Evolutionary conservation across 192 early-diverging fungal species (phyloP), one percentile per base, ranked within the genome.

Genomic region (Entophlyctis luteolus): DNA sequence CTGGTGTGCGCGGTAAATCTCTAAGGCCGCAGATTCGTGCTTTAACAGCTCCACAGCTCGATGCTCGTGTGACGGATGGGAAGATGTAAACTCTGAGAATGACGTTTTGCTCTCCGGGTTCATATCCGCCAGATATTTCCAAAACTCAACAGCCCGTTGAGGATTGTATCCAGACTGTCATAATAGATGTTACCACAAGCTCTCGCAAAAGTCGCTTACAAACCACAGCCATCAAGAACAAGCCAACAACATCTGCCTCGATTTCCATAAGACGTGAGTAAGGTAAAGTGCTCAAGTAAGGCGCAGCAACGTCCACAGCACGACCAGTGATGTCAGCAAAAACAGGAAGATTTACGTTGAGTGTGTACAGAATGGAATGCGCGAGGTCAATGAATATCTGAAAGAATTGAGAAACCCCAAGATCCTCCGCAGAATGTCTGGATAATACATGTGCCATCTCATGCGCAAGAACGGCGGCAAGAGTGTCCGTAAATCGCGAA

Each of bases 201-300:
- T 3, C 12, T 20, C 16, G 52, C 16, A 2, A 53, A 53, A 2
- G 52, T 20, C 12, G 14, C 2, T 53, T 14, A 59, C 58, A 27
- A 29, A 49, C 79, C 18, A 77, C 62, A 39, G 55, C 46, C 79
- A 80, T 80, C 23, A 80, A 39, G 53, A 70, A 80, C 32, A 80
- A n/a, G 6, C 79, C 79, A 52, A 80, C 67, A 29, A 60, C 47
- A 55, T 80, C 79, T 1, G 79, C 79, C 50, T 80, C 79, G n/a
- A 49, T 68, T 46, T 80, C 79, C 59, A 76, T 78, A 58, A 80
- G 72, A 2, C 79, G 79, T 1, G 72, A 75, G 42, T 77, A 75
- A 0, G 79, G 79, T 32, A 72, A 39, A 1, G 62, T 63, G 20
- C 66, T 63, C 23, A 80, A 27, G 29, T 78, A 49, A 14, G 72